Evolutionary conservation across 2,329 filamentous ascomycete species (phyloP), one percentile per base, ranked within the genome.

Genomic region (Aspergillus caelatus): DNA sequence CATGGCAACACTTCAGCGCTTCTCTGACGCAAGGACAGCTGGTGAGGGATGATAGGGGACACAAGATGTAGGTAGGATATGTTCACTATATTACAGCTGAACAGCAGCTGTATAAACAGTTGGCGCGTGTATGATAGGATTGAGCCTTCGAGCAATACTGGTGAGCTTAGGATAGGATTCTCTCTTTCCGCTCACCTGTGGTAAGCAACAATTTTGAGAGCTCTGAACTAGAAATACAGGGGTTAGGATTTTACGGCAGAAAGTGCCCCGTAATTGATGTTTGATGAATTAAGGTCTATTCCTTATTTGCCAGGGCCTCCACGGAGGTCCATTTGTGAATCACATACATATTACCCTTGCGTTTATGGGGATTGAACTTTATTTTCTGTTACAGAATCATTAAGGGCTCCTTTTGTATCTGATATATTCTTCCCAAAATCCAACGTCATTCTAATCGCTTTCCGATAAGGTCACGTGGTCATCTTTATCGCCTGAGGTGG

Each of bases 391-490:
- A 12, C 48, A 32, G 48, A 21, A 26, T 28, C 46, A 34, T 21
- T 32, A 3, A 32, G 19, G 12, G 16, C 19, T 41, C 16, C 39
- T n/a, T 41, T 41, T 41, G 16, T 36, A 36, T 36, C 5, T 36
- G 21, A 21, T 11, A 10, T 19, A 43, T 21, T 43, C 9, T 43
- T 5, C 41, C 41, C 19, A 11, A 11, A 5, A 43, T 21, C 41
- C 16, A 21, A 21, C 21, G 11, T 46, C n/a, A 23, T 12, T 46
- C 21, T 53, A n/a, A 54, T 36, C 52, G 30, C 19, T 11, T 26
- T 11, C 10, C 30, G 52, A 55, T 41, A 55, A 1, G 34, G 36
- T 61, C 60, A 64, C 60, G 58, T 64, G 62, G 56, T 12, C 8
- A 6, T 5, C 1, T 7, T 9, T 11, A 6, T 19, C 34, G 36